Conservation (phyloP, 2,329 filamentous ascomycete species). For the Rachicladosporium sp. region DNA sequence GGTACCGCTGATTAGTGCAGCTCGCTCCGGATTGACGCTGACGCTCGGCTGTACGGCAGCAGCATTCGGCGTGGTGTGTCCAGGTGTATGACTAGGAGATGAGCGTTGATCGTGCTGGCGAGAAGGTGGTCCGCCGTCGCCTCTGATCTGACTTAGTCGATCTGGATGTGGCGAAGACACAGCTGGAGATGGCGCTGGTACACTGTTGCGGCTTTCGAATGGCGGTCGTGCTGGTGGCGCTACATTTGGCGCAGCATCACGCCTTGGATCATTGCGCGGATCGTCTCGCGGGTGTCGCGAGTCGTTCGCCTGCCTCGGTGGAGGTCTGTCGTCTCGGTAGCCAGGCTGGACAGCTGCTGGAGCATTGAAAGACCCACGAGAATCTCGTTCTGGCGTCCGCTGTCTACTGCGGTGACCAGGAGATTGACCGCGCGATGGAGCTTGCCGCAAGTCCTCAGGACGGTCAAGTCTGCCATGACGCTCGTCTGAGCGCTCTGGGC, state of each 20-base stretch:
- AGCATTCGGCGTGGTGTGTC: background rate
- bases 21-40: constrained; percentile 31
- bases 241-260: background rate
- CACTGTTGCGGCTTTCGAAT: constrained; percentile 1
- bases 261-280: constrained; percentile 1
- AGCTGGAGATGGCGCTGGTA: background rate
- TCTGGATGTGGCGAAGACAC: constrained; percentile 2
- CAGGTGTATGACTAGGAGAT: background rate
- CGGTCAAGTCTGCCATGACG: constrained; percentile 35
- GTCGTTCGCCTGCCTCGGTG: constrained; percentile 1
- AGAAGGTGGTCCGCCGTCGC: background rate
- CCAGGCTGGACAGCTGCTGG: no score
- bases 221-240: constrained; percentile 1
- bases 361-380: no score
- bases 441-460: constrained; percentile 23
- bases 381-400: constrained; percentile 27
- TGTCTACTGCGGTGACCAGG: constrained; percentile 26
- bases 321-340: no score
- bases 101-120: constrained; percentile 1
- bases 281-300: background rate
- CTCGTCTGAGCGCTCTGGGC: constrained; percentile 15
- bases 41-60: background rate
- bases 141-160: background rate
- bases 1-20: constrained; percentile 27
- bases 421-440: constrained; percentile 27